Conservation (phyloP, 768 basidiomycete genomes). For the Lactarius sp. region DNA sequence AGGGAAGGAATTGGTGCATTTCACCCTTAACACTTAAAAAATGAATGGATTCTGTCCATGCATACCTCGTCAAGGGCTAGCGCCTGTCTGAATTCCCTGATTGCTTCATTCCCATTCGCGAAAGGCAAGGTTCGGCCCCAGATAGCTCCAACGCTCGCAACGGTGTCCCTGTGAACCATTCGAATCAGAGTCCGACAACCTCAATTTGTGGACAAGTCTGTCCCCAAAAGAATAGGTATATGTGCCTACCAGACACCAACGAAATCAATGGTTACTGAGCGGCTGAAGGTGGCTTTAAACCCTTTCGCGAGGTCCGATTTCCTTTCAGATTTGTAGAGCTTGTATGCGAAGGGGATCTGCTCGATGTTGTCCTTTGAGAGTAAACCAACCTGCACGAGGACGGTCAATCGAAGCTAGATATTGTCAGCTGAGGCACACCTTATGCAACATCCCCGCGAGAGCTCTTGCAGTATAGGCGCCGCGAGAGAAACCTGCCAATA, state of each 20-base stretch:
- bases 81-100: conserved; percentile 73
- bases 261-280: conserved; percentile 68
- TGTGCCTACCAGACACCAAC: conserved; percentile 65
- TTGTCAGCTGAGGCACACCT: conserved; percentile 37
- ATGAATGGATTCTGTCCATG: neutral
- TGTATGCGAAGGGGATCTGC: conserved; percentile 71
- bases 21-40: no score
- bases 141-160: conserved; percentile 68
- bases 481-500: conserved; percentile 65
- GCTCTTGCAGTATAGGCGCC: conserved; percentile 65
- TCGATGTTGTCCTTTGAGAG: conserved; percentile 62
- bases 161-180: conserved; percentile 57
- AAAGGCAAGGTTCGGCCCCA: conserved; percentile 59
- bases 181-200: neutral
- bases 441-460: conserved; percentile 70
- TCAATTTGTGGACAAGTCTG: neutral
- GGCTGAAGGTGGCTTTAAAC: conserved; percentile 71
- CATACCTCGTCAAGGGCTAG: conserved; percentile 70
- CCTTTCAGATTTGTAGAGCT: conserved; percentile 49
- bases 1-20: no score
- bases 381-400: conserved; percentile 40
- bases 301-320: conserved; percentile 42
- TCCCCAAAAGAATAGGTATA: no score
- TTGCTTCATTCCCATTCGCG: conserved; percentile 53
- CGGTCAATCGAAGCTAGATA: neutral